A percentile compares a stretch with the other conserved stretches of the same genome.
These are phyloP conservation scores for Fagus crenata DNA, from an alignment of 306 rosid species.

Conservation along the genomic window DNA sequence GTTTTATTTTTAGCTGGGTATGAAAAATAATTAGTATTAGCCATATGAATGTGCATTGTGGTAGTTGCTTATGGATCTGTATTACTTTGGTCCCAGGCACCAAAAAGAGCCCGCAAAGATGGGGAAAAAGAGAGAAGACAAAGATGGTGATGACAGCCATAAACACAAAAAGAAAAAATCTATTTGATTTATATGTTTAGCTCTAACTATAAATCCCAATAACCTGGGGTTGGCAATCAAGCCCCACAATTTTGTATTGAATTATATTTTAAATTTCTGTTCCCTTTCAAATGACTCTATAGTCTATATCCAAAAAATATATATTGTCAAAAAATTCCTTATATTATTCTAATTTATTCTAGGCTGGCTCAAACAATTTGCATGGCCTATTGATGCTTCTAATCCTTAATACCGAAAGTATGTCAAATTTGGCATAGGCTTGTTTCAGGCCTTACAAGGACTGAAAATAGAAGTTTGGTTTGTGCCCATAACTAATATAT, in stretches of 20 bases:
- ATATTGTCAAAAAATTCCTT: too few species aligned
- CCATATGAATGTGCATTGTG: too few species aligned
- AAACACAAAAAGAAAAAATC: slow-evolving; percentile 42
- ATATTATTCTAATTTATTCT: too few species aligned
- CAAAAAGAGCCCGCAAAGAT: slow-evolving; percentile 41
- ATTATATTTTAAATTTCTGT: not conserved
- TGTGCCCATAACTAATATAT: too few species aligned
- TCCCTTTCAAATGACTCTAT: not conserved
- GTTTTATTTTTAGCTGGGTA: not conserved
- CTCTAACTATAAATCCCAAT: slow-evolving; percentile 16
- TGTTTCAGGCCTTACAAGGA: too few species aligned
- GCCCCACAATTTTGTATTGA: slow-evolving; percentile 44
- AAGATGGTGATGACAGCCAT: slow-evolving; percentile 35
- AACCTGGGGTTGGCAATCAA: not conserved
- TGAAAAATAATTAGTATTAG: not conserved
- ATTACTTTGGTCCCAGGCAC: slow-evolving; percentile 39
- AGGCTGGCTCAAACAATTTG: too few species aligned
- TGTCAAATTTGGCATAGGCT: too few species aligned
- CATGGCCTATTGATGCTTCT: not conserved
- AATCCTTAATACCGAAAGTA: not conserved
- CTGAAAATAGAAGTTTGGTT: too few species aligned
- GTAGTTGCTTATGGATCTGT: not conserved
- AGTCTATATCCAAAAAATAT: too few species aligned
- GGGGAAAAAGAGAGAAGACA: slow-evolving; percentile 36
- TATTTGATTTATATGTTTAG: slow-evolving; percentile 23